Percentiles rank a stretch among this genome's conserved stretches.
Evolutionary conservation across 2,329 filamentous ascomycete species (phyloP).

Genomic region (Calonectria hawksworthii): DNA sequence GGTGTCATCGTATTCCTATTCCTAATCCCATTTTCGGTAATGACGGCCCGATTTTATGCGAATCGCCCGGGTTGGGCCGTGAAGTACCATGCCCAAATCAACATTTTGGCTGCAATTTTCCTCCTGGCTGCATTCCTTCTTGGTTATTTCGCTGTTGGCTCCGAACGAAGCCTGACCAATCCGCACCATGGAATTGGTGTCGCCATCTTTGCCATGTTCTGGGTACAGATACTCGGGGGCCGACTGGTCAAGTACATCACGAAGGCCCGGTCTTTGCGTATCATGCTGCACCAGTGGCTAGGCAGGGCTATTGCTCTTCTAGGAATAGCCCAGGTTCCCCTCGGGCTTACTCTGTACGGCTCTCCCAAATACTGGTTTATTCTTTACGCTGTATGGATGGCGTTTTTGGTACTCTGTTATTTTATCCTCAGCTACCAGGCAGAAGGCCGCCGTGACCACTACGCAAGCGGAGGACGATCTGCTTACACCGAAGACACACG

Average conservation of each 20-base stretch:
- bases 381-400: conserved; percentile 84
- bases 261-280: conserved; percentile 63
- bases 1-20: conserved; percentile 81
- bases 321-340: conserved; percentile 87
- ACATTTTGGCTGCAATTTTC: conserved; percentile 77
- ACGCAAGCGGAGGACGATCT: conserved; percentile 70
- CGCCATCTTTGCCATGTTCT: conserved; percentile 80
- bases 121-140: conserved; percentile 80
- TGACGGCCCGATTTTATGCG: conserved; percentile 80
- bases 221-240: conserved; percentile 80
- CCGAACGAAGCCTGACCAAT: conserved; percentile 79
- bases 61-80: conserved; percentile 72
- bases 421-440: conserved; percentile 84
- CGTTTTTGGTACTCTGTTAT: conserved; percentile 79
- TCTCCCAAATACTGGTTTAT: conserved; percentile 90
- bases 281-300: conserved; percentile 88
- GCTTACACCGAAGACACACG: conserved; percentile 61
- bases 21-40: conserved; percentile 80
- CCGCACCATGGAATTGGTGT: conserved; percentile 89
- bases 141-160: conserved; percentile 84
- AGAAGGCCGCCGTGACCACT: conserved; percentile 68
- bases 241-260: conserved; percentile 70
- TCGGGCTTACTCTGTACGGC: conserved; percentile 92
- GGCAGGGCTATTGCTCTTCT: conserved; percentile 84
- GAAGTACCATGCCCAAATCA: conserved; percentile 80